Evolutionary conservation across 371 early-diverging fungal species (phyloP).

Genomic region (Rhizoclosmatium hyalinum): DNA sequence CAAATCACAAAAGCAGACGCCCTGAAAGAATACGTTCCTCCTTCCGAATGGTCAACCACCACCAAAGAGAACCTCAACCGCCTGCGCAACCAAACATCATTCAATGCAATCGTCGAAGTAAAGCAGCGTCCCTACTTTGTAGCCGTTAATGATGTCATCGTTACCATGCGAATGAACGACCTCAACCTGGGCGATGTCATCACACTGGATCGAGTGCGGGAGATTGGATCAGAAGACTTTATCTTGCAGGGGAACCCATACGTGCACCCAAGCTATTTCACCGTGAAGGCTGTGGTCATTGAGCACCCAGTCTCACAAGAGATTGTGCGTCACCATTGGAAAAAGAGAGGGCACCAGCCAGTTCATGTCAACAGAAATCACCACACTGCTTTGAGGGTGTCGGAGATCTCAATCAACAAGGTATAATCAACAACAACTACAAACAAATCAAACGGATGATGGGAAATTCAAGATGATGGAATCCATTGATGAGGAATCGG

Average conservation of each 20-base stretch:
- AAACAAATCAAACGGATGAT: neutral
- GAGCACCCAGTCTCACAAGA: constrained; percentile 85
- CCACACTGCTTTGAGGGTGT: constrained; percentile 77
- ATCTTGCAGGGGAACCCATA: constrained; percentile 87
- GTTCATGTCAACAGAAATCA: constrained; percentile 75
- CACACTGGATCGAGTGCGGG: constrained; percentile 83
- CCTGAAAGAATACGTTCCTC: constrained; percentile 1
- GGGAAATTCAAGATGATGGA: neutral
- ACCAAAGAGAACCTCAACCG: constrained; percentile 39
- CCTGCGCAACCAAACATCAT: constrained; percentile 40
- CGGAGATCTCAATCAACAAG: constrained; percentile 73
- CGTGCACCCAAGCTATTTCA: constrained; percentile 72
- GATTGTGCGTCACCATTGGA: constrained; percentile 87
- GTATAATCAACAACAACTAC: neutral
- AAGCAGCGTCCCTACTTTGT: constrained; percentile 88
- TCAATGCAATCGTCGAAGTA: constrained; percentile 83
- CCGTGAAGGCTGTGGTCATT: constrained; percentile 84
- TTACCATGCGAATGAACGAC: constrained; percentile 76
- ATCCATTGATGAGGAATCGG: neutral
- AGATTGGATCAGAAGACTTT: constrained; percentile 86
- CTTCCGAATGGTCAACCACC: constrained; percentile 21
- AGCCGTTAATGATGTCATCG: constrained; percentile 85
- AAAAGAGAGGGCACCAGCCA: constrained; percentile 83
- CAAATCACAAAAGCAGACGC: neutral
- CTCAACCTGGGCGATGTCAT: constrained; percentile 85